phyloP scores from a whole-genome alignment of 106 monocot species.

The Cymbidium sinense region DNA sequence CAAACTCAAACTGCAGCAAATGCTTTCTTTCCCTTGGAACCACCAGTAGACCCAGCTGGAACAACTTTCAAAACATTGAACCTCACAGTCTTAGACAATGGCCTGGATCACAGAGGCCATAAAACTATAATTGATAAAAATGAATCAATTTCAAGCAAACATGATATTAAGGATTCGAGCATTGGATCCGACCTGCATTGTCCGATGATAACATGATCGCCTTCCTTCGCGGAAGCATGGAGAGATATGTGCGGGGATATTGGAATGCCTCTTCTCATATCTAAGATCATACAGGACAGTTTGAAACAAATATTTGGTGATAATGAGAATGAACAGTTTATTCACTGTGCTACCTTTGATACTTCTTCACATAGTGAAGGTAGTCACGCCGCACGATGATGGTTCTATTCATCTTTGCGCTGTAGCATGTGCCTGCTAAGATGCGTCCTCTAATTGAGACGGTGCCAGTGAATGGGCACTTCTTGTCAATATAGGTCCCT shows the following conservation, averaged over 20 bases:
- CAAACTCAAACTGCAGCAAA: slow-evolving; percentile 41
- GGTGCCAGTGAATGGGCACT: slow-evolving; percentile 68
- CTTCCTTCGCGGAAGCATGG: slow-evolving; percentile 11
- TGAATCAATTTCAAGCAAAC: slow-evolving; percentile 61
- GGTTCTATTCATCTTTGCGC: slow-evolving; percentile 84
- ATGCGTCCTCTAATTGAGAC: slow-evolving; percentile 77
- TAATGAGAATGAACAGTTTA: background rate
- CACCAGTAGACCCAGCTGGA: slow-evolving; percentile 56
- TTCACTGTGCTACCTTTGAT: slow-evolving; percentile 36
- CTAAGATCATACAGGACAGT: background rate
- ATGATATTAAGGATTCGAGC: slow-evolving; percentile 64
- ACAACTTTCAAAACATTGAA: slow-evolving; percentile 80
- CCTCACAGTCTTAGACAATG: slow-evolving; percentile 75
- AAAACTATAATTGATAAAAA: slow-evolving; percentile 3
- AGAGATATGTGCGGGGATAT: background rate
- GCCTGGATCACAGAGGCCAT: slow-evolving; percentile 15
- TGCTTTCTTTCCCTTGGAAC: slow-evolving; percentile 61
- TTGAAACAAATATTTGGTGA: slow-evolving; percentile 18
- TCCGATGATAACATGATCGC: slow-evolving; percentile 10
- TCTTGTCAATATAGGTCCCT: slow-evolving; percentile 81
- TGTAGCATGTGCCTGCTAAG: slow-evolving; percentile 64
- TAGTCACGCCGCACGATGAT: slow-evolving; percentile 76
- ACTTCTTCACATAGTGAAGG: slow-evolving; percentile 74
- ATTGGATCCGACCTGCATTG: slow-evolving; percentile 45
- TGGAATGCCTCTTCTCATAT: slow-evolving; percentile 8